Conservation (phyloP, 2,329 filamentous ascomycete species). For the Penicillium sumatraense region DNA sequence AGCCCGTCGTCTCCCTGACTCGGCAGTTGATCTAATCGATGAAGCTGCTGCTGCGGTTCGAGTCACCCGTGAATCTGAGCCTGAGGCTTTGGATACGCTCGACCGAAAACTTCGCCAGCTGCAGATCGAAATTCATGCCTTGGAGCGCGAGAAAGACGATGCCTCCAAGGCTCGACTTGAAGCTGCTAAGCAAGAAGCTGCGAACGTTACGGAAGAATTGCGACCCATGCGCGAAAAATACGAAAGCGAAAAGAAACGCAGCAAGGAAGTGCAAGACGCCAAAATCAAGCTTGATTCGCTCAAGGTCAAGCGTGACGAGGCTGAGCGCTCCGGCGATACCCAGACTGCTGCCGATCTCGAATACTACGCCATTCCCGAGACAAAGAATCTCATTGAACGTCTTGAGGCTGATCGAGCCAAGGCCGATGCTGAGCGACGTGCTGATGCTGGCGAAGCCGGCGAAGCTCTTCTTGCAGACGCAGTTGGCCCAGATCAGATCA, state of each 20-base stretch:
- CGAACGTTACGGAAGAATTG: slow-evolving; percentile 92
- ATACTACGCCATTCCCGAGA: slow-evolving; percentile 96
- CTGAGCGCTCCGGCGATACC: slow-evolving; percentile 84
- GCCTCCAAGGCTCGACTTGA: slow-evolving; percentile 82
- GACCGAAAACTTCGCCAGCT: slow-evolving; percentile 89
- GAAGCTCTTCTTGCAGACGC: slow-evolving; percentile 84
- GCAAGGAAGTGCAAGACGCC: slow-evolving; percentile 88
- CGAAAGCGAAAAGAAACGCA: slow-evolving; percentile 86
- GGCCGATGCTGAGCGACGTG: slow-evolving; percentile 70
- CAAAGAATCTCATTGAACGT: slow-evolving; percentile 76
- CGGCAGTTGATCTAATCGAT: slow-evolving; percentile 93
- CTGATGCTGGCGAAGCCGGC: slow-evolving; percentile 63
- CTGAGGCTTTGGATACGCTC: slow-evolving; percentile 91
- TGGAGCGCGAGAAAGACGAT: slow-evolving; percentile 92
- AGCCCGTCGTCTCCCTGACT: slow-evolving; percentile 86
- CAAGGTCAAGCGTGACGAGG: slow-evolving; percentile 89
- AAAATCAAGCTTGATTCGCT: slow-evolving; percentile 94
- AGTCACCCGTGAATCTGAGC: slow-evolving; percentile 93
- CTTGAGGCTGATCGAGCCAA: slow-evolving; percentile 80
- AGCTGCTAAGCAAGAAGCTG: slow-evolving; percentile 85
- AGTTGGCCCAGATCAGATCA: slow-evolving; percentile 97
- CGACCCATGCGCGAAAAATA: slow-evolving; percentile 93
- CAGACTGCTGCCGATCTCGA: slow-evolving; percentile 89
- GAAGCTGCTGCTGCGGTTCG: slow-evolving; percentile 96
- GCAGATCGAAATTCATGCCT: slow-evolving; percentile 94